Evolutionary conservation across 306 rosid species (phyloP).

Genomic region (Astragalus membranaceus): DNA sequence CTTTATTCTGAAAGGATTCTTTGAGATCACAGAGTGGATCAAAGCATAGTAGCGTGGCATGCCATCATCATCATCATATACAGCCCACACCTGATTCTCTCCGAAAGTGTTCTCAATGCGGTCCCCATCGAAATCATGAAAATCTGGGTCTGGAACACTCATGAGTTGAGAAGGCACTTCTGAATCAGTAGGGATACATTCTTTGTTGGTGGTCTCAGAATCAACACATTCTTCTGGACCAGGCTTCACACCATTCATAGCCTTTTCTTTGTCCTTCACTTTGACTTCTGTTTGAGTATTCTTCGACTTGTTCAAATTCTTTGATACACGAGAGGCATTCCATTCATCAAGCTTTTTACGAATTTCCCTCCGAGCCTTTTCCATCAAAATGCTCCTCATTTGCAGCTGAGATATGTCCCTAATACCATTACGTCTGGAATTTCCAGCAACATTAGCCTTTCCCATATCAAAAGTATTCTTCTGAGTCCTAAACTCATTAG

Average conservation of each 20-base stretch:
- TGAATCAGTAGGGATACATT: constrained; percentile 24
- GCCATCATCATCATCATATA: constrained; percentile 82
- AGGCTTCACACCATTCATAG: constrained; percentile 25
- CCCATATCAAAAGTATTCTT: constrained; percentile 32
- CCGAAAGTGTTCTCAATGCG: constrained; percentile 71
- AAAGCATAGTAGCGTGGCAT: constrained; percentile 89
- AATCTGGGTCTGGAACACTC: constrained; percentile 86
- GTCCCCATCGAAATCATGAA: constrained; percentile 78
- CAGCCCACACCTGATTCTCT: constrained; percentile 82
- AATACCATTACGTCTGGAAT: constrained; percentile 14
- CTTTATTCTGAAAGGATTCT: constrained; percentile 56
- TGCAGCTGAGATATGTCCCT: constrained; percentile 40
- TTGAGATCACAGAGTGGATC: constrained; percentile 59
- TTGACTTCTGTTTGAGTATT: constrained; percentile 14
- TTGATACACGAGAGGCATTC: constrained; percentile 22
- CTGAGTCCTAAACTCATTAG: constrained; percentile 30
- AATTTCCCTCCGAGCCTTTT: constrained; percentile 51
- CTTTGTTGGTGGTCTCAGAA: constrained; percentile 11
- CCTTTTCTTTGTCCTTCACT: constrained; percentile 29
- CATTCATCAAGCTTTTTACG: constrained; percentile 45
- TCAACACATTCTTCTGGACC: constrained; percentile 16
- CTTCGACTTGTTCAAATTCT: constrained; percentile 20
- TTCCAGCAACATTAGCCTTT: constrained; percentile 34
- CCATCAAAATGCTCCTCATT: constrained; percentile 38
- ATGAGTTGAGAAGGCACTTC: constrained; percentile 36